Evolutionary conservation across 345 rosid species (phyloP), one percentile per base, ranked within the genome.

Genomic region (Lepidium africanum): DNA sequence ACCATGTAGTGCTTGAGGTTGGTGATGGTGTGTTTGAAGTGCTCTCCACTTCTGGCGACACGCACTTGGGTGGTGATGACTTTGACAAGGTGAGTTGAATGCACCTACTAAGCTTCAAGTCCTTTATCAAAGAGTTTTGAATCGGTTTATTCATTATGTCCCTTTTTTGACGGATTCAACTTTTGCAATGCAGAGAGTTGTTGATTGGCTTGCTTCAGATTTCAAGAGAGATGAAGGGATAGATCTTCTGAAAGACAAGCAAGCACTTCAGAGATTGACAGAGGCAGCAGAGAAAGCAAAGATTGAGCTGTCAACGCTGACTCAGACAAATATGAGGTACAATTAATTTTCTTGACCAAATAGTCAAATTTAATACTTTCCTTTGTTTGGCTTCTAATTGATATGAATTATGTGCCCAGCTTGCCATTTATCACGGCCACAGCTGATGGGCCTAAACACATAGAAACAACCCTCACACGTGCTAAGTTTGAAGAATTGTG

Each of bases 11-110:
- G 58, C 99, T 94, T 49, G 99, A 94, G 83, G 99, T 94, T 53
- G 99, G 99, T 85, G 99, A 91, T 77, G 99, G 99, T 70, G 99
- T 94, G 41, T 94, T 94, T 78, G 99, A 94, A 76, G 99, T 94
- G 75, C 91, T 94, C 7, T 94, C 99, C 25, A 91, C 99, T 21
- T 91, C 99, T 59, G 99, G 99, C 5, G 99, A 94, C 74, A 94
- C 99, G 1, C 97, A 94, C 81, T 80, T 93, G 85, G 99, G 99
- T n/a, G 99, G 99, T 70, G 99, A 93, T 79, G 99, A 93, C 72
- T 93, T 93, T 63, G 97, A 94, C 53, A 94, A 91, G 96, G 97
- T 88, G 47, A 15, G 77, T 48, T 6, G 9, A 50, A 16, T 15
- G 10, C 19, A 30, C 14, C 5, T 8, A 5, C 14, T 15, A 7